phyloP scores from a whole-genome alignment of 2,329 filamentous ascomycete species.

The Phoma herbarum region DNA sequence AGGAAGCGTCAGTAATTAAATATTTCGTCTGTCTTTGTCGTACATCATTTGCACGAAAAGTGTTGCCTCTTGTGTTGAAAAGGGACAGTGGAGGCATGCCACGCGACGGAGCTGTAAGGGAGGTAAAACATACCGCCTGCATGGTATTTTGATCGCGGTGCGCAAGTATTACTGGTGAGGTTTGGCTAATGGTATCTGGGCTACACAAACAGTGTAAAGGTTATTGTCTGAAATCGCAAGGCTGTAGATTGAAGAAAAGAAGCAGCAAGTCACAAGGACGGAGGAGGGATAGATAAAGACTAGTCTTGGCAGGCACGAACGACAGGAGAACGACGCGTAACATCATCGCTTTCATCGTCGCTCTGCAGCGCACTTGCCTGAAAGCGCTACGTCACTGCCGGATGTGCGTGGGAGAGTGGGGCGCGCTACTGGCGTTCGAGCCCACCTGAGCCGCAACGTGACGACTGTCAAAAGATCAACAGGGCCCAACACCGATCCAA shows the following conservation, averaged over 20 bases:
- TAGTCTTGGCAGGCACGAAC: slow-evolving; percentile 46
- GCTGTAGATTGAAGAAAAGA: slow-evolving; percentile 11
- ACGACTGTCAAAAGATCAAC: slow-evolving; percentile 29
- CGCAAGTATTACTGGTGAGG: slow-evolving; percentile 12
- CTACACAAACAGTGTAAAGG: slow-evolving; percentile 22
- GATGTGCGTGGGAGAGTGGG: slow-evolving; percentile 35
- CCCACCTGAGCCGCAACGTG: slow-evolving; percentile 23
- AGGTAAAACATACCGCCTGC: slow-evolving; percentile 14
- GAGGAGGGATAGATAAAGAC: slow-evolving; percentile 31
- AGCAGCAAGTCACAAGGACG: slow-evolving; percentile 27
- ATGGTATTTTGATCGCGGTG: slow-evolving; percentile 7
- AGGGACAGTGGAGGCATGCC: neutral
- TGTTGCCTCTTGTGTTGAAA: neutral
- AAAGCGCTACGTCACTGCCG: slow-evolving; percentile 40
- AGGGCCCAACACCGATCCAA: slow-evolving; percentile 26
- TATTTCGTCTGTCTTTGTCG: too few relatives aligned
- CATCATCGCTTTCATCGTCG: slow-evolving; percentile 36
- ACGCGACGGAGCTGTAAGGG: slow-evolving; percentile 7
- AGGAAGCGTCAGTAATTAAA: slow-evolving; percentile 19
- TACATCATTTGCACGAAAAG: too few relatives aligned
- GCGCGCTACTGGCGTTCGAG: slow-evolving; percentile 14
- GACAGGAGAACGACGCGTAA: slow-evolving; percentile 36
- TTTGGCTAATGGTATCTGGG: neutral
- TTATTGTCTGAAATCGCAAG: slow-evolving; percentile 6
- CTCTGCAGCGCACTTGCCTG: slow-evolving; percentile 31